Conservation (phyloP, 2,329 filamentous ascomycete genomes). For the Fusarium continuum region DNA sequence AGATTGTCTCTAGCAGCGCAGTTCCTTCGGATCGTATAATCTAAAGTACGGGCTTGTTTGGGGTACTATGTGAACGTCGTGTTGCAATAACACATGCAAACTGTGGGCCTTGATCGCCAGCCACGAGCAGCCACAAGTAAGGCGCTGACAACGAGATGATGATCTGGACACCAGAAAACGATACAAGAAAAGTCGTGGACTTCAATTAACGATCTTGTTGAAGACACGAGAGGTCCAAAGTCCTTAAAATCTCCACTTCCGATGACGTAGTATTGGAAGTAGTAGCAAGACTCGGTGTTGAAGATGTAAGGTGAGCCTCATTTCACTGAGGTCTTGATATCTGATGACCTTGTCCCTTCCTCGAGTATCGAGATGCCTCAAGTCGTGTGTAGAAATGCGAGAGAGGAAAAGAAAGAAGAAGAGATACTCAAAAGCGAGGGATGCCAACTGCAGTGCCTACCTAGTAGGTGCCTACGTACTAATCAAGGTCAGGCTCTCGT, state of each 20-base stretch:
- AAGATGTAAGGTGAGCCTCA: constrained; percentile 3
- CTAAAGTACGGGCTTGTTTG: constrained; percentile 33
- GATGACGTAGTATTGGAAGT: neutral
- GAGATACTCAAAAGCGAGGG: constrained; percentile 5
- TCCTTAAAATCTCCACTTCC: neutral
- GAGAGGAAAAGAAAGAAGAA: neutral
- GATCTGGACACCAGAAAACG: neutral
- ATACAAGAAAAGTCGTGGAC: neutral
- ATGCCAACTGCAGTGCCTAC: neutral
- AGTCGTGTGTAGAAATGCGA: neutral
- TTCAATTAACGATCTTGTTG: neutral
- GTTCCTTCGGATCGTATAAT: constrained; percentile 10
- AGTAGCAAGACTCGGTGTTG: too few relatives aligned
- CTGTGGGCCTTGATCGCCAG: constrained; percentile 21
- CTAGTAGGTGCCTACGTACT: too few relatives aligned
- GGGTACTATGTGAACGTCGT: constrained; percentile 26
- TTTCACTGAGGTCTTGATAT: neutral
- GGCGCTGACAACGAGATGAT: constrained; percentile 14
- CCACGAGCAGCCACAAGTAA: constrained; percentile 20
- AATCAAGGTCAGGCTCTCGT: neutral
- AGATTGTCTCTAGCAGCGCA: constrained; percentile 14
- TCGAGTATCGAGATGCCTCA: neutral
- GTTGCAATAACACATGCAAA: constrained; percentile 31
- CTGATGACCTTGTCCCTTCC: neutral
- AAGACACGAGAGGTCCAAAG: neutral